Percentiles rank a stretch among this genome's conserved stretches.
These are phyloP conservation scores for Cladosporium oxysporum DNA, from an alignment of 2,329 filamentous ascomycete genomes.

Conservation along the genomic window DNA sequence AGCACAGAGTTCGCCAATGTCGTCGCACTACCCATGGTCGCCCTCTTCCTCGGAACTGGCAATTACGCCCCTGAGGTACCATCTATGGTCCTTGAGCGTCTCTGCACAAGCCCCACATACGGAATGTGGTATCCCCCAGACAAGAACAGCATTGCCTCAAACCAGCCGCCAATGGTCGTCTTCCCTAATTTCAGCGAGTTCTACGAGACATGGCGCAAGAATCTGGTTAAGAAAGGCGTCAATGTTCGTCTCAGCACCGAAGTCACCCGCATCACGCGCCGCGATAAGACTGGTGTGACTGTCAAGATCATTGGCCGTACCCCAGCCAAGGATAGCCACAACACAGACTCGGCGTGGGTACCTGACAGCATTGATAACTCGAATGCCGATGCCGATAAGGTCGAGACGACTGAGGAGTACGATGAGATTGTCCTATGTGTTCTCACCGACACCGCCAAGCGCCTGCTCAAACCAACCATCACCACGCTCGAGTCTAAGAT, in stretches of 20 bases:
- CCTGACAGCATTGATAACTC: constrained; percentile 37
- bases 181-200: constrained; percentile 65
- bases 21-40: constrained; percentile 70
- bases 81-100: constrained; percentile 61
- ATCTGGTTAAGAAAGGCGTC: constrained; percentile 57
- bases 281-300: constrained; percentile 54
- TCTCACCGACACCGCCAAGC: constrained; percentile 58
- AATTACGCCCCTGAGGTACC: constrained; percentile 74
- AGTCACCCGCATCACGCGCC: constrained; percentile 54
- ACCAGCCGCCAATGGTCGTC: constrained; percentile 59
- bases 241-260: constrained; percentile 59
- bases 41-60: constrained; percentile 72
- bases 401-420: constrained; percentile 53
- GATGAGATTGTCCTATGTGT: constrained; percentile 69
- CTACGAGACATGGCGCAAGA: constrained; percentile 60
- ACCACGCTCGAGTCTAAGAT: constrained; percentile 65
- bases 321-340: constrained; percentile 45
- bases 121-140: constrained; percentile 61
- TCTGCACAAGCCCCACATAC: constrained; percentile 56
- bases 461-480: constrained; percentile 59
- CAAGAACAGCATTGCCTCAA: constrained; percentile 50
- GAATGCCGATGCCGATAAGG: constrained; percentile 44
- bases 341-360: constrained; percentile 48
- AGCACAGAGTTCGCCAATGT: constrained; percentile 69
- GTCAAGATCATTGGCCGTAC: constrained; percentile 51